A percentile compares a stretch with the other conserved stretches of the same genome.
Evolutionary conservation across 129 eudicot genomes (phyloP).

Genomic region (Helichrysum umbraculigerum): DNA sequence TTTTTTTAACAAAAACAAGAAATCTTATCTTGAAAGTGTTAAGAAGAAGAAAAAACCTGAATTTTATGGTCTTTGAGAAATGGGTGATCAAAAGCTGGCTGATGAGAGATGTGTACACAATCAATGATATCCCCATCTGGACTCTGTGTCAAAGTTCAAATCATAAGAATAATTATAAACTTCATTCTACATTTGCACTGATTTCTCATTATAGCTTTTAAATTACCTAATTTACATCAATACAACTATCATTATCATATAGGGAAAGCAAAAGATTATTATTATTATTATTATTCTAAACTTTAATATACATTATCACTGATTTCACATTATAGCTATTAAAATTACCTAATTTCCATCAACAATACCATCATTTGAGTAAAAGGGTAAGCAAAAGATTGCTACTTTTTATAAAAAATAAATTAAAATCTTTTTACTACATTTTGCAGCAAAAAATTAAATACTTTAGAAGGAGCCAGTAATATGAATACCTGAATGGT

Average conservation of each 20-base stretch:
- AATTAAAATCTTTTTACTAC: background rate
- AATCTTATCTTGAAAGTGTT: constrained; percentile 4
- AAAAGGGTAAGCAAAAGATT: background rate
- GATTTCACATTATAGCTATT: background rate
- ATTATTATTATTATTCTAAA: too few relatives aligned
- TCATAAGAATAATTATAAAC: constrained; percentile 31
- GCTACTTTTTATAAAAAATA: background rate
- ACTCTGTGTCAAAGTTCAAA: constrained; percentile 54
- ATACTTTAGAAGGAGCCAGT: background rate
- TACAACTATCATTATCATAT: constrained; percentile 17
- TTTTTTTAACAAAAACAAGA: background rate
- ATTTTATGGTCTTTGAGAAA: constrained; percentile 94
- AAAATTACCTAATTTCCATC: constrained; percentile 5
- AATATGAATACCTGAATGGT: constrained; percentile 63
- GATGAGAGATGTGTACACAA: constrained; percentile 85
- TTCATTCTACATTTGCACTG: constrained; percentile 11
- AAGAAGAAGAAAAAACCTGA: constrained; percentile 45
- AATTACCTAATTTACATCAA: constrained; percentile 18
- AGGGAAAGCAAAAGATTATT: constrained; percentile 6
- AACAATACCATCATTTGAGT: constrained; percentile 20
- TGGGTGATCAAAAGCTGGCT: constrained; percentile 96
- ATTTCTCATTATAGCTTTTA: constrained; percentile 16
- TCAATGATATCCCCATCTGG: constrained; percentile 92
- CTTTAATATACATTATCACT: background rate
- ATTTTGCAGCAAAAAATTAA: constrained; percentile 15